Conservation (phyloP, 1,284 basidiomycete species). For the Vanrija sp. region DNA sequence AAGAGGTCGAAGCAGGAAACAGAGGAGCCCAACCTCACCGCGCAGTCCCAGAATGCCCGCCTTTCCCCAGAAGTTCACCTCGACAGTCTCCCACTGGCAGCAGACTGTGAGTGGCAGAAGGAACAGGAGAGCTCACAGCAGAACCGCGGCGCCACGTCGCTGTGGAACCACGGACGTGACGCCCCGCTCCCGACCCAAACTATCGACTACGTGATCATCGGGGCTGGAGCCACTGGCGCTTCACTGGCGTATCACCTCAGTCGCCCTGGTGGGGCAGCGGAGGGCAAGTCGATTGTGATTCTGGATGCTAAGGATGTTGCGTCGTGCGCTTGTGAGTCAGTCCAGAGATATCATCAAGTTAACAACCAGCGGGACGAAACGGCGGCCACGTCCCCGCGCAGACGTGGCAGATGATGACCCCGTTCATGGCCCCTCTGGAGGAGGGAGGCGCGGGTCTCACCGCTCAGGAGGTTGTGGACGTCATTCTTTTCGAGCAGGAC, state of each 20-base stretch:
- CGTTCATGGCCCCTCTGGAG: slow-evolving; percentile 21
- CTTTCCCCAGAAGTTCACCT: slow-evolving; percentile 30
- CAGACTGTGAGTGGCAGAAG: slow-evolving; percentile 25
- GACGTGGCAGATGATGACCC: slow-evolving; percentile 20
- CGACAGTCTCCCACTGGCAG: slow-evolving; percentile 36
- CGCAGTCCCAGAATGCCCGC: slow-evolving; percentile 19
- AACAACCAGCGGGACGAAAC: slow-evolving; percentile 34
- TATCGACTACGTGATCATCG: slow-evolving; percentile 27
- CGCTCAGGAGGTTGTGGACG: slow-evolving; percentile 43
- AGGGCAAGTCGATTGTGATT: slow-evolving; percentile 27
- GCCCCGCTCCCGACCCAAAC: slow-evolving; percentile 16
- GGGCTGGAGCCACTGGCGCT: slow-evolving; percentile 24
- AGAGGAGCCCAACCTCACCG: too few species aligned
- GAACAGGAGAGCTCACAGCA: too few species aligned
- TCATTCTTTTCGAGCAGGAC: slow-evolving; percentile 60
- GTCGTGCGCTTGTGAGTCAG: slow-evolving; percentile 33
- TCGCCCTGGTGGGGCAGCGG: slow-evolving; percentile 16
- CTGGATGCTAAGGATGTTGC: slow-evolving; percentile 43
- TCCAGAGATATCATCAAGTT: not conserved
- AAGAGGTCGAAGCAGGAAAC: too few species aligned
- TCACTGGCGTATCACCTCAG: slow-evolving; percentile 35
- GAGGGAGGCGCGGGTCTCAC: slow-evolving; percentile 34
- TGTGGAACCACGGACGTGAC: slow-evolving; percentile 25
- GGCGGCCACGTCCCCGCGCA: slow-evolving; percentile 39
- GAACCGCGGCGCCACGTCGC: slow-evolving; percentile 23